A percentile compares a stretch with the other conserved stretches of the same genome.
Evolutionary conservation across 225 moss, liverwort and hornwort species (phyloP).

Genomic region (Bryum argenteum): DNA sequence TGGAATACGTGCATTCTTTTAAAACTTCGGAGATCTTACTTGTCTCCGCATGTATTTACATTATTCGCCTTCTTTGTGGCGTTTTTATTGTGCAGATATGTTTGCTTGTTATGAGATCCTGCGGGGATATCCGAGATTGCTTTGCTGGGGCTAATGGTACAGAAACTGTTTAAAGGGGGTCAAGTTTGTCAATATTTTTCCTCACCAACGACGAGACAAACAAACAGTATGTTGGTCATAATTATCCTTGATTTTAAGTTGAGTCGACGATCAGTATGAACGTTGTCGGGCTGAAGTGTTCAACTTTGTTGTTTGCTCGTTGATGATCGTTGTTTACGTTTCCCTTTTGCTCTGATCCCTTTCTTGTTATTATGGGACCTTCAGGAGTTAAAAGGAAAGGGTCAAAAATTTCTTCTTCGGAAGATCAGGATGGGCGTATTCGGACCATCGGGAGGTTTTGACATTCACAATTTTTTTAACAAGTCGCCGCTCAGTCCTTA

Average conservation of each 20-base stretch:
- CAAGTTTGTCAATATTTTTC: not conserved
- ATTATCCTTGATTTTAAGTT: conserved; percentile 1
- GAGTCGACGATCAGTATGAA: not conserved
- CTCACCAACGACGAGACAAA: not conserved
- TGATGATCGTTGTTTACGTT: not conserved
- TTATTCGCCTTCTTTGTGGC: too few relatives aligned
- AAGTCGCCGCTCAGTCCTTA: conserved; percentile 61
- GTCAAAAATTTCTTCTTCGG: conserved; percentile 28
- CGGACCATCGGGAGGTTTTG: conserved; percentile 89
- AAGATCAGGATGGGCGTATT: conserved; percentile 77
- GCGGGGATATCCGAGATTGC: not conserved
- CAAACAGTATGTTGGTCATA: conserved; percentile 9
- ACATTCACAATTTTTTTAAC: conserved; percentile 90
- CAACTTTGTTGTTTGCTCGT: not conserved
- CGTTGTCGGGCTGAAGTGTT: not conserved
- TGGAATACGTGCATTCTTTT: too few relatives aligned
- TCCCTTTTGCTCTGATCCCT: conserved; percentile 17
- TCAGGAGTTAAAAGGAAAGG: conserved; percentile 35
- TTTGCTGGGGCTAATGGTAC: not conserved
- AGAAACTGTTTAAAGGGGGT: not conserved
- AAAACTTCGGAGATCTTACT: too few relatives aligned
- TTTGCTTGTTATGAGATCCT: too few relatives aligned
- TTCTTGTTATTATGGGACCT: conserved; percentile 26
- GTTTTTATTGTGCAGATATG: too few relatives aligned
- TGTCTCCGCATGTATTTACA: too few relatives aligned